Evolutionary conservation across 2,329 filamentous ascomycete genomes (phyloP).

Genomic region (Microcera coccophila): DNA sequence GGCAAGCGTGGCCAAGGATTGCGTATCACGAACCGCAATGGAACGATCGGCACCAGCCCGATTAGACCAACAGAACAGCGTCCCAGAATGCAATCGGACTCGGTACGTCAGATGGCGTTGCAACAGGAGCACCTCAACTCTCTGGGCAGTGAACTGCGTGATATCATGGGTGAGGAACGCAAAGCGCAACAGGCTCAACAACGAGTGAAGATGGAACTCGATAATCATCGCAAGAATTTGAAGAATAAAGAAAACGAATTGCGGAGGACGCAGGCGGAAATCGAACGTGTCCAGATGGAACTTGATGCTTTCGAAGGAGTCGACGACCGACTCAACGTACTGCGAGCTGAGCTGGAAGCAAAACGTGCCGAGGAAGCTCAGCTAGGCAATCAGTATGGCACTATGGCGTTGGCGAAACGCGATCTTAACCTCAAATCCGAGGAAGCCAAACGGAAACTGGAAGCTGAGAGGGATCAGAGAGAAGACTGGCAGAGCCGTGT

Average conservation of each 20-base stretch:
- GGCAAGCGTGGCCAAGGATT: slow-evolving; percentile 53
- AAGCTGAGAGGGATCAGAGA: slow-evolving; percentile 34
- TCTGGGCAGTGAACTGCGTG: slow-evolving; percentile 51
- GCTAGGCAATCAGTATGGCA: slow-evolving; percentile 54
- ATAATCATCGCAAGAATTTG: slow-evolving; percentile 39
- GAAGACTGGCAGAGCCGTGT: slow-evolving; percentile 44
- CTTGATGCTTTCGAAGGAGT: slow-evolving; percentile 65
- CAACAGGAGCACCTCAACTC: slow-evolving; percentile 49
- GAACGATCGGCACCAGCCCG: slow-evolving; percentile 41
- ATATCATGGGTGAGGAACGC: slow-evolving; percentile 47
- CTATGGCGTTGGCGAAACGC: slow-evolving; percentile 46
- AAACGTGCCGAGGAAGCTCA: slow-evolving; percentile 47
- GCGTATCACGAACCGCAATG: slow-evolving; percentile 47
- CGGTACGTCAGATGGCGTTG: slow-evolving; percentile 59
- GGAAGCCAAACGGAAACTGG: slow-evolving; percentile 35
- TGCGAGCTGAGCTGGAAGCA: slow-evolving; percentile 56
- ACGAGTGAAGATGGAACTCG: slow-evolving; percentile 43
- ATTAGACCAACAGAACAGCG: slow-evolving; percentile 46
- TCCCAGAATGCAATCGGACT: slow-evolving; percentile 77
- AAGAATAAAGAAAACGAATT: slow-evolving; percentile 47
- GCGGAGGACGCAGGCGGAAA: slow-evolving; percentile 58
- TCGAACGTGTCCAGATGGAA: slow-evolving; percentile 50
- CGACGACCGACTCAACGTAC: slow-evolving; percentile 60
- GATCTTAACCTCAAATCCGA: slow-evolving; percentile 45
- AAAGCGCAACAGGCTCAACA: slow-evolving; percentile 46